These are phyloP conservation scores for Dothiorella sarmentorum DNA, from an alignment of 2,329 filamentous ascomycete species.

Conservation along the genomic window DNA sequence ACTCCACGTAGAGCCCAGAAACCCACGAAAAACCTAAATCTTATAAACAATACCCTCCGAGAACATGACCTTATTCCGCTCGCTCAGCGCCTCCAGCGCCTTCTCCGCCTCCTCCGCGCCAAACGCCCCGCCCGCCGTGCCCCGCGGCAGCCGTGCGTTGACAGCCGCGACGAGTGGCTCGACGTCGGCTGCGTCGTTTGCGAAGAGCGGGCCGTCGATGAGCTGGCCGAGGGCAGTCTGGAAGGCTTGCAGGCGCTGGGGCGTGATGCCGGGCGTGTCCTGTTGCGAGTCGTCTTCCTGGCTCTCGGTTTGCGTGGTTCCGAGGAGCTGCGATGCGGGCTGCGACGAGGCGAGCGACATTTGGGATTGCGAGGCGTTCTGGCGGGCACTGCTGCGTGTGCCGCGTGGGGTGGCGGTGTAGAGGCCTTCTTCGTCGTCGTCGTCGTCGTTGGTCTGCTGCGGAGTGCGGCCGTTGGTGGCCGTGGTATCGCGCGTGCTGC, in stretches of 20 bases:
- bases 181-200: slow-evolving; percentile 77
- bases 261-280: slow-evolving; percentile 47
- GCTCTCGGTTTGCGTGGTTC: slow-evolving; percentile 22
- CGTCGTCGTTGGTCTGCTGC: slow-evolving; percentile 37
- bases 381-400: slow-evolving; percentile 36
- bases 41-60: slow-evolving; percentile 50
- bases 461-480: slow-evolving; percentile 31
- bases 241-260: slow-evolving; percentile 69
- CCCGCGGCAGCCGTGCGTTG: slow-evolving; percentile 64
- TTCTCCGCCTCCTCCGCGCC: slow-evolving; percentile 67
- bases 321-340: slow-evolving; percentile 67
- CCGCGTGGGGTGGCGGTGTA: slow-evolving; percentile 51
- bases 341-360: slow-evolving; percentile 76
- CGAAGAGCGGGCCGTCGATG: slow-evolving; percentile 78
- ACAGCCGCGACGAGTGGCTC: slow-evolving; percentile 73
- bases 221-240: slow-evolving; percentile 77
- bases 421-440: slow-evolving; percentile 53
- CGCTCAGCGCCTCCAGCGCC: slow-evolving; percentile 76
- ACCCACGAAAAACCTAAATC: slow-evolving; percentile 33
- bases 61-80: slow-evolving; percentile 82
- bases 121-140: slow-evolving; percentile 61
- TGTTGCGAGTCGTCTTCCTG: slow-evolving; percentile 20
- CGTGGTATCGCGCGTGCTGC: slow-evolving; percentile 29
- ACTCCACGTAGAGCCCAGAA: too few relatives aligned
- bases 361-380: slow-evolving; percentile 49